Evolutionary conservation across 1,284 basidiomycete species (phyloP).

Genomic region (Leccinum ponderosum): DNA sequence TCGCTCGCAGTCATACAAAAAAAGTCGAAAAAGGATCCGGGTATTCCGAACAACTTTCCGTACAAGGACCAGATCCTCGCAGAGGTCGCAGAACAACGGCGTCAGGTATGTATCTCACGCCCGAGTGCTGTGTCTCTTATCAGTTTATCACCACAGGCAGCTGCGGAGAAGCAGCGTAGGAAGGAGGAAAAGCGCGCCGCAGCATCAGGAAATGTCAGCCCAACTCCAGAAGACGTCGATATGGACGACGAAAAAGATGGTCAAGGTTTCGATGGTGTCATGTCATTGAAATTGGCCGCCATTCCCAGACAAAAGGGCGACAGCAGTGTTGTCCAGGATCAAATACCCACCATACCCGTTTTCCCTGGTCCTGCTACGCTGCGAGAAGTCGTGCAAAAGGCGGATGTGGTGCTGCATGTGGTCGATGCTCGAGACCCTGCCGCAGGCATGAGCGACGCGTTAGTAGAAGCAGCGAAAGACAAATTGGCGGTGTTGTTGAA

Average conservation of each 20-base stretch:
- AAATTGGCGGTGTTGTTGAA: conserved; percentile 78
- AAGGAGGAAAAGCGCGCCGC: conserved; percentile 62
- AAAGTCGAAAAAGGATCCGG: conserved; percentile 76
- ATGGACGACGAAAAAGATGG: conserved; percentile 26
- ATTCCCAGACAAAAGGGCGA: conserved; percentile 3
- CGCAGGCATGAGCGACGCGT: conserved; percentile 30
- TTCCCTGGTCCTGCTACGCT: conserved; percentile 70
- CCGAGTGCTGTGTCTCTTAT: neutral
- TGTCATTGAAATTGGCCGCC: conserved; percentile 17
- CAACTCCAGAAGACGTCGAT: conserved; percentile 35
- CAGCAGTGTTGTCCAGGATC: conserved; percentile 38
- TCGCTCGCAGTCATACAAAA: conserved; percentile 41
- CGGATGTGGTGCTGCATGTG: conserved; percentile 85
- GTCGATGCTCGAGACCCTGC: conserved; percentile 84
- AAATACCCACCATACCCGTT: conserved; percentile 59
- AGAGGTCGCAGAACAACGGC: conserved; percentile 82
- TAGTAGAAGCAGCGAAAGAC: conserved; percentile 36
- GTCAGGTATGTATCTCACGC: conserved; percentile 47
- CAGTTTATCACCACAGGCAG: conserved; percentile 39
- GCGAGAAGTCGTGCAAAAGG: conserved; percentile 73
- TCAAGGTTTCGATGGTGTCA: conserved; percentile 37
- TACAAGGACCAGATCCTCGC: conserved; percentile 97
- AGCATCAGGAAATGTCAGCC: conserved; percentile 32
- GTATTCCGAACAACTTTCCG: conserved; percentile 96
- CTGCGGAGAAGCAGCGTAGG: conserved; percentile 67